Percentiles rank a stretch among this genome's conserved stretches.
Evolutionary conservation across 2,329 filamentous ascomycete genomes (phyloP).

Genomic region (Alternaria panax): DNA sequence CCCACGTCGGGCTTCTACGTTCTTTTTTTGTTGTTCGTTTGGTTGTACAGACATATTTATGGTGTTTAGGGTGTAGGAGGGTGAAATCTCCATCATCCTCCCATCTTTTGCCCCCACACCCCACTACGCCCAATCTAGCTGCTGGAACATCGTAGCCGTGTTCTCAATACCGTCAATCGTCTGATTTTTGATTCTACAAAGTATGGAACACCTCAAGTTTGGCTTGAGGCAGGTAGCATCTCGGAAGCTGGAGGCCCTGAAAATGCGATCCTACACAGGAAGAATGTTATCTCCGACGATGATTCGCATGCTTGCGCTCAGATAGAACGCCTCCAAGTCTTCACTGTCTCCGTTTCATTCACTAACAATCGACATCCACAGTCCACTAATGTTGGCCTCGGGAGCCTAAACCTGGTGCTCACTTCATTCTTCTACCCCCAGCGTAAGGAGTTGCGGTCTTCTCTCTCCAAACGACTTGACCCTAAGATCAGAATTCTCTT

Average conservation of each 20-base stretch:
- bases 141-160: neutral
- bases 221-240: neutral
- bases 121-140: neutral
- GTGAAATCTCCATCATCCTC: neutral
- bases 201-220: neutral
- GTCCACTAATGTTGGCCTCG: neutral
- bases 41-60: neutral
- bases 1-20: conserved; percentile 17
- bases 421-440: neutral
- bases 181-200: neutral
- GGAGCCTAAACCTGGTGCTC: neutral
- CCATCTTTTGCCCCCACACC: neutral
- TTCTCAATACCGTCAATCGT: neutral
- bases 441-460: neutral
- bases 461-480: neutral
- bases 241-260: neutral
- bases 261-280: neutral
- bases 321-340: neutral
- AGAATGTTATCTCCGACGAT: neutral
- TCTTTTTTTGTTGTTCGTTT: neutral
- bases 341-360: neutral
- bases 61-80: neutral
- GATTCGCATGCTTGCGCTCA: neutral
- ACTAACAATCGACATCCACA: neutral
- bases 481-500: neutral